A percentile compares a stretch with the other conserved stretches of the same genome.
phyloP scores from a whole-genome alignment of 208 protist species.

The Leishmania tarentolae region DNA sequence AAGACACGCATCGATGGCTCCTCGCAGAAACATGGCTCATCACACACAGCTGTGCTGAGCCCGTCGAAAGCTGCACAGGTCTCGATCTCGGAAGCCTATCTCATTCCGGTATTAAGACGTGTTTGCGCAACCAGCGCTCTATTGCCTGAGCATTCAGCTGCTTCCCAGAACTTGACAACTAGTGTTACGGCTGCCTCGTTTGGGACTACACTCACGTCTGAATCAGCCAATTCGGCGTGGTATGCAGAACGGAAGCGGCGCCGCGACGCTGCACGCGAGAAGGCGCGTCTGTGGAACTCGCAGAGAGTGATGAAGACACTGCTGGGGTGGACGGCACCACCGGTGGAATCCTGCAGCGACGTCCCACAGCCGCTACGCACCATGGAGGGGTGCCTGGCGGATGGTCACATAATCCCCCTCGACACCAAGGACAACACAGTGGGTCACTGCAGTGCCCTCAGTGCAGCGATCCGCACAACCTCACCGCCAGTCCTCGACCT shows the following conservation, averaged over 20 bases:
- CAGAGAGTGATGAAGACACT: constrained; percentile 80
- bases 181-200: neutral
- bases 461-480: neutral
- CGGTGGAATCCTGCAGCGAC: neutral
- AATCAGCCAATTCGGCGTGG: constrained; percentile 24
- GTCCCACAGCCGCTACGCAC: neutral
- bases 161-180: neutral
- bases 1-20: neutral
- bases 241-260: constrained; percentile 46
- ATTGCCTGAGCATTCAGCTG: neutral
- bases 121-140: neutral
- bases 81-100: constrained; percentile 23
- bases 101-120: constrained; percentile 18
- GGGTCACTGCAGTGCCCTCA: neutral
- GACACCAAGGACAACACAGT: no score
- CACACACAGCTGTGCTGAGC: neutral
- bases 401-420: neutral
- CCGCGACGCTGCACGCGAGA: constrained; percentile 41
- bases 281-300: constrained; percentile 56
- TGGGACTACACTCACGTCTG: neutral
- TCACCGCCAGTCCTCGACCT: constrained; percentile 12
- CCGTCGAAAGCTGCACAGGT: neutral
- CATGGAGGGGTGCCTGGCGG: neutral
- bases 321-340: constrained; percentile 63
- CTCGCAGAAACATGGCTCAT: neutral